Conservation (phyloP, 2,329 filamentous ascomycete genomes). For the Aspergillus sclerotialis region DNA sequence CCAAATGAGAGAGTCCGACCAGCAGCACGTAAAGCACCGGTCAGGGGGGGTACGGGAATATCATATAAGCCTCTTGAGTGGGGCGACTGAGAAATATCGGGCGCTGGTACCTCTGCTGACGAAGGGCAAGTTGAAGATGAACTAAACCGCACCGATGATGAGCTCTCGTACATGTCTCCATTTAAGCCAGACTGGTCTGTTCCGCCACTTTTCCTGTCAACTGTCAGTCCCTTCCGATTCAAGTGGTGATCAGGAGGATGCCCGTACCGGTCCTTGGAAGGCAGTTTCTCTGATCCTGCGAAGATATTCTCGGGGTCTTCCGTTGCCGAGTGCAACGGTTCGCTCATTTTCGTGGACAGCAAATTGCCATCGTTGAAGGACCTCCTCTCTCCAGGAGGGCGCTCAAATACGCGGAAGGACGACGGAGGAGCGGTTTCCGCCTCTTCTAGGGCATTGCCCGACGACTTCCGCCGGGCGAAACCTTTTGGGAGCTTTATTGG, state of each 20-base stretch:
- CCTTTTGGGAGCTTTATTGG: constrained; percentile 51
- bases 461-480: constrained; percentile 49
- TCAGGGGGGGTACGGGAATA: constrained; percentile 35
- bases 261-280: constrained; percentile 32
- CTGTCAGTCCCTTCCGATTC: constrained; percentile 18
- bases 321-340: constrained; percentile 27
- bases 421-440: constrained; percentile 32
- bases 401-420: constrained; percentile 51
- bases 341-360: constrained; percentile 25
- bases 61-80: constrained; percentile 34
- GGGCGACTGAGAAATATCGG: constrained; percentile 31
- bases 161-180: constrained; percentile 38
- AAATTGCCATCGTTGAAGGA: constrained; percentile 36
- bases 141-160: constrained; percentile 46
- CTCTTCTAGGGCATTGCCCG: constrained; percentile 48
- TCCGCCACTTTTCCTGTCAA: constrained; percentile 41
- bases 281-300: constrained; percentile 23
- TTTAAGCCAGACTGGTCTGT: constrained; percentile 43
- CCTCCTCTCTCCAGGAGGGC: constrained; percentile 37
- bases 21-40: constrained; percentile 39
- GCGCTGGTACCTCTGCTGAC: constrained; percentile 42
- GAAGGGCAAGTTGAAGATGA: constrained; percentile 51
- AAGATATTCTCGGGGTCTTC: constrained; percentile 36
- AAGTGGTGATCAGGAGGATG: constrained; percentile 7
- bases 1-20: constrained; percentile 50